Percentiles rank a stretch among this genome's conserved stretches.
phyloP scores from a whole-genome alignment of 2,329 filamentous ascomycete genomes.

The Arachnopeziza araneosa region DNA sequence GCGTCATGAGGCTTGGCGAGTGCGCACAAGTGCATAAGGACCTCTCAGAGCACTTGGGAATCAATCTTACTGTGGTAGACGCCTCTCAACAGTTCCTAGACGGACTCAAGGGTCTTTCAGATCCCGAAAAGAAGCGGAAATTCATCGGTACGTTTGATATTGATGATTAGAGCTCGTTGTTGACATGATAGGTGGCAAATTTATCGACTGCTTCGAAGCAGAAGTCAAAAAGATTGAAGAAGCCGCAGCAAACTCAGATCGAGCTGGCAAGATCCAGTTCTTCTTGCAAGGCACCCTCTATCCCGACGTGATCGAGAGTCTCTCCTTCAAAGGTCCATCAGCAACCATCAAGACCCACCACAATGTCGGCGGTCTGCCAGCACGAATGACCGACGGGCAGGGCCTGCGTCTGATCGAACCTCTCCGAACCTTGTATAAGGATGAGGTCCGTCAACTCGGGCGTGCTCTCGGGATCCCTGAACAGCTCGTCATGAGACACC shows the following conservation, averaged over 20 bases:
- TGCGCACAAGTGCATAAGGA: slow-evolving; percentile 76
- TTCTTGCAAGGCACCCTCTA: slow-evolving; percentile 78
- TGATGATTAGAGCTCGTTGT: not conserved
- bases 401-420: slow-evolving; percentile 69
- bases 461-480: slow-evolving; percentile 64
- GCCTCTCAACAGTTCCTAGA: slow-evolving; percentile 71
- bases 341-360: slow-evolving; percentile 71
- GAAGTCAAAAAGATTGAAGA: slow-evolving; percentile 71
- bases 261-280: slow-evolving; percentile 74
- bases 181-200: slow-evolving; percentile 39
- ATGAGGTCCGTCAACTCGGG: slow-evolving; percentile 69
- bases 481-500: slow-evolving; percentile 73
- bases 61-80: slow-evolving; percentile 86
- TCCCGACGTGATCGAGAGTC: slow-evolving; percentile 54
- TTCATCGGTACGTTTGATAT: slow-evolving; percentile 58
- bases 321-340: slow-evolving; percentile 67
- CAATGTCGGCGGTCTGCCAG: slow-evolving; percentile 61
- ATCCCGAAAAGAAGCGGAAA: slow-evolving; percentile 84
- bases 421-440: slow-evolving; percentile 75
- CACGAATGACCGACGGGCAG: slow-evolving; percentile 45
- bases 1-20: slow-evolving; percentile 79
- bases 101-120: slow-evolving; percentile 63
- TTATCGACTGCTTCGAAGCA: slow-evolving; percentile 79
- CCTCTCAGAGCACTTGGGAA: slow-evolving; percentile 71
- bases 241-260: slow-evolving; percentile 58